phyloP scores from a whole-genome alignment of 129 eudicot species.

The Kitagawia praeruptora region DNA sequence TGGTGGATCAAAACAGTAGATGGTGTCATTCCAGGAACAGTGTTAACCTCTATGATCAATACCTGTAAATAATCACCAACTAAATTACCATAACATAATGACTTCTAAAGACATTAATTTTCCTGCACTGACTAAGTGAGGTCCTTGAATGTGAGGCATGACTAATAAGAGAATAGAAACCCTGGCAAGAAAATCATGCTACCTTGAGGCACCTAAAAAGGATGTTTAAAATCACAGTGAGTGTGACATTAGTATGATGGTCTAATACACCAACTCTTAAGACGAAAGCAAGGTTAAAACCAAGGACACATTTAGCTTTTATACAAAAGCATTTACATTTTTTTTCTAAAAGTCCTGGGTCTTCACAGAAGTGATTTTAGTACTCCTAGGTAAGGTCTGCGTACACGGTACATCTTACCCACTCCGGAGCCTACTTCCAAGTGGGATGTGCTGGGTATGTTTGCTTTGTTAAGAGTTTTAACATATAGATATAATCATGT shows the following conservation, averaged over 20 bases:
- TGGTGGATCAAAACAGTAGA: slow-evolving; percentile 92
- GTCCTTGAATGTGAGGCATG: not conserved
- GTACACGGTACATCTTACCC: not conserved
- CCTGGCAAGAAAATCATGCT: not conserved
- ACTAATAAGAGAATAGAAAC: not conserved
- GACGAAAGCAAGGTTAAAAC: not conserved
- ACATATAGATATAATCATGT: not conserved
- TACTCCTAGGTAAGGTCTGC: not conserved
- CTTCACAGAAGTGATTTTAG: not conserved
- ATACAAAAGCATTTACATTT: not conserved
- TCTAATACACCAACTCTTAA: not conserved
- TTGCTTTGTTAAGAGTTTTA: not conserved
- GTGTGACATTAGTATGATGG: not conserved
- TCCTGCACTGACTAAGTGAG: not conserved
- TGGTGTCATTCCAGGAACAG: slow-evolving; percentile 99
- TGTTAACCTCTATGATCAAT: slow-evolving; percentile 76
- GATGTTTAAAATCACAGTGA: not conserved
- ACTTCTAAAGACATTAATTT: not conserved
- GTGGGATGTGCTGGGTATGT: not conserved
- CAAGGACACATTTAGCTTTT: not conserved
- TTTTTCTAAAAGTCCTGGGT: not conserved
- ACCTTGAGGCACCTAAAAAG: not conserved
- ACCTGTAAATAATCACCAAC: slow-evolving; percentile 38
- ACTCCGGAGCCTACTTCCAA: not conserved
- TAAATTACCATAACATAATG: not conserved